Evolutionary conservation across 1,284 basidiomycete species (phyloP), one percentile per base, ranked within the genome.

Genomic region (Amylostereum areolatum): DNA sequence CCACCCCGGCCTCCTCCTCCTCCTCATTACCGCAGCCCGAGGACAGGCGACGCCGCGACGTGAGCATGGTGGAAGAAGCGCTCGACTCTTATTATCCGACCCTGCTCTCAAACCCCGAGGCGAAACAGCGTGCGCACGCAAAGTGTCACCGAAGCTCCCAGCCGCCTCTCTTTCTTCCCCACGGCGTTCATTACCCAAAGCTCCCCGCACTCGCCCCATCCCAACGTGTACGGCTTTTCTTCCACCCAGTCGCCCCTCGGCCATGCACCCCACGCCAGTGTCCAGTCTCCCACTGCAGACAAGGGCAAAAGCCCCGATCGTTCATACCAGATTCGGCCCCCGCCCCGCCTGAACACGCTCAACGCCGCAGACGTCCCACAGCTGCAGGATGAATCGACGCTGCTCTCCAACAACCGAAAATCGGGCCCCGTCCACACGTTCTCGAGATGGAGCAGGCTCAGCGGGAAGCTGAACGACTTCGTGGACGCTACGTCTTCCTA

Each of bases 141-240:
- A 4, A 31, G 45, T 25, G 52, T 9, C 43, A 55, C 44, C 25
- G 27, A 49, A 48, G 10, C 45, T 39, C 10, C 48, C 47, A 10
- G 9, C 52, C 58, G 31, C 53, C 58, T 3, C 52, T 10, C 50
- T 27, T 6, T 46, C 28, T 43, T 46, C 10, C 37, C 40, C 18
- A 46, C 55, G 10, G 52, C 50, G 6, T 50, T 48, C n/a, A 48
- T 32, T 12, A 27, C 55, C 33, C 41, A 51, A 32, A 48, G 49
- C 33, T 52, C 61, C 41, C 53, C 62, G 35, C 51, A 63, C 52
- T 57, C 66, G 45, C 45, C 59, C 30, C 77, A 76, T 54, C 80
- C 81, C 5, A 82, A 80, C 59, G 76, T 77, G 30, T 49, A 31
- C 52, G 62, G 66, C 10, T 64, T 69, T 34, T 64, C 72, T n/a